Conservation (phyloP, 2,329 filamentous ascomycete species). For the Apiospora saccharicola region DNA sequence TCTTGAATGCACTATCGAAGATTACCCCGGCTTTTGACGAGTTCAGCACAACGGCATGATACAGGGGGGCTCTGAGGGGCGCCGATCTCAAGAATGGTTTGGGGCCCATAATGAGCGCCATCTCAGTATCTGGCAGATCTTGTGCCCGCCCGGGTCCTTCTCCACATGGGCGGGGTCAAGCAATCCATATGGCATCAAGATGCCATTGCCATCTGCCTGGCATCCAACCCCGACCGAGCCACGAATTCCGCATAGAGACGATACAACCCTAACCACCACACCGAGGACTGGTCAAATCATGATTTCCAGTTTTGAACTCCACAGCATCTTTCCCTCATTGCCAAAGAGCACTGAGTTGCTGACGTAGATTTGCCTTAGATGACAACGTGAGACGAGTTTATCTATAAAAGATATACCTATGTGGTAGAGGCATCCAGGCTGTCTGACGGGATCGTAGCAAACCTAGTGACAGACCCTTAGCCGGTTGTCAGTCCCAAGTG, state of each 20-base stretch:
- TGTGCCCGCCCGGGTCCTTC: neutral
- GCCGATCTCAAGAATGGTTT: neutral
- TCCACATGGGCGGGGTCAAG: neutral
- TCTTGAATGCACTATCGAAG: neutral
- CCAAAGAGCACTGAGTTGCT: neutral
- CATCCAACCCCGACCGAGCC: neutral
- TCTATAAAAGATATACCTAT: neutral
- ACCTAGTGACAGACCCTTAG: neutral
- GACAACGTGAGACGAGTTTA: neutral
- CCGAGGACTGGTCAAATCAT: neutral
- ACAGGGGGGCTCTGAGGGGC: neutral
- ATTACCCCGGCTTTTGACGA: neutral
- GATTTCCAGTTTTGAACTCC: neutral
- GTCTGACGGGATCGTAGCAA: neutral
- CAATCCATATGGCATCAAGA: neutral
- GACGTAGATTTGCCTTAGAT: neutral
- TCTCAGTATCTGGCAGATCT: neutral
- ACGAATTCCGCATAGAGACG: too few relatives aligned
- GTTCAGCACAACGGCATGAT: neutral
- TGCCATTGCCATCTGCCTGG: neutral
- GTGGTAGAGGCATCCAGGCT: neutral
- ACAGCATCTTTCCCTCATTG: fast-evolving
- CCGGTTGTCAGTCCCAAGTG: too few relatives aligned
- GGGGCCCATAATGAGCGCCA: neutral
- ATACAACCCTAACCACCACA: too few relatives aligned